Evolutionary conservation across 257 asterid genomes (phyloP).

Genomic region (Fraxinus pennsylvanica): DNA sequence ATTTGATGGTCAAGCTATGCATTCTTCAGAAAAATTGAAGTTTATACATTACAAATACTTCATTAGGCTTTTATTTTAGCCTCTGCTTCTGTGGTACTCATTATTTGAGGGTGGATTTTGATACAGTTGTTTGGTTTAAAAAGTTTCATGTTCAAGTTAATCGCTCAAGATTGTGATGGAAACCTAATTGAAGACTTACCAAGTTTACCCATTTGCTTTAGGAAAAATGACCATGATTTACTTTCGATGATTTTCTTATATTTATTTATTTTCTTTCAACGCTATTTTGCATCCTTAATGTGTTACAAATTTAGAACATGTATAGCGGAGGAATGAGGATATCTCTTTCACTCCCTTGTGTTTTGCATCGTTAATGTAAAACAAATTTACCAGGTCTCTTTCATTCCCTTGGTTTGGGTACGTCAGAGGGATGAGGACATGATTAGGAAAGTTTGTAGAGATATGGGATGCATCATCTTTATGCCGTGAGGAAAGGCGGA

Average conservation of each 20-base stretch:
- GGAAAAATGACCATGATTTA: background rate
- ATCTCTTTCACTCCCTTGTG: background rate
- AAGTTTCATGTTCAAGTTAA: background rate
- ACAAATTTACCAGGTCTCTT: too few species aligned
- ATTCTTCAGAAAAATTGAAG: conserved; percentile 6
- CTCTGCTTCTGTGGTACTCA: background rate
- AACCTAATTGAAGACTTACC: background rate
- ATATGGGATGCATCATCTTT: background rate
- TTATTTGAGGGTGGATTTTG: background rate
- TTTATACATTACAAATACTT: background rate
- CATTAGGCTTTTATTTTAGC: background rate
- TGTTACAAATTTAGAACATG: too few species aligned
- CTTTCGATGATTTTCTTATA: background rate
- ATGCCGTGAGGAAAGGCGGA: too few species aligned
- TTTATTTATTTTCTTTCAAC: background rate
- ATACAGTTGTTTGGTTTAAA: background rate
- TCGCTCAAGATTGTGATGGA: background rate
- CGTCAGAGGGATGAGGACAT: background rate
- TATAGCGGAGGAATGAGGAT: too few species aligned
- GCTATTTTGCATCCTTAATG: background rate
- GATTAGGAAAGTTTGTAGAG: background rate
- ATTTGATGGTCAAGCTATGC: background rate
- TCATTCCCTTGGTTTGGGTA: background rate
- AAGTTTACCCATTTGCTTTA: background rate
- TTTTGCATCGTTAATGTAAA: too few species aligned